Percentiles rank a stretch among this genome's conserved stretches.
Evolutionary conservation across 768 basidiomycete species (phyloP).

Genomic region (Tricholoma matsutake): DNA sequence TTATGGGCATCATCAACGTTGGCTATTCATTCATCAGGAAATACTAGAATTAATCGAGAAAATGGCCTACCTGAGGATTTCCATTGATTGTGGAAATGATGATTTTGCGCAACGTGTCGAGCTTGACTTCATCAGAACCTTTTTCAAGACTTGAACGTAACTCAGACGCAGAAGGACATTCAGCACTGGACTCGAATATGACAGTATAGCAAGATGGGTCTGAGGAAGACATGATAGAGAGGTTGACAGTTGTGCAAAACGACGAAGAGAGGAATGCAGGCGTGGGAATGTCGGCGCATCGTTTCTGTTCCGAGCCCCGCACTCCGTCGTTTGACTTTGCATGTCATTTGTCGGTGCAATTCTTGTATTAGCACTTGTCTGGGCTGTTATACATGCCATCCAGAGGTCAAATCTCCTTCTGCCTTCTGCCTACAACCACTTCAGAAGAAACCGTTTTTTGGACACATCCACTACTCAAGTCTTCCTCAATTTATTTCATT

Average conservation of each 20-base stretch:
- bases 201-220: constrained; percentile 78
- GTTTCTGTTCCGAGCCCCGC: neutral
- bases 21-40: constrained; percentile 47
- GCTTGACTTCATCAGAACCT: constrained; percentile 94
- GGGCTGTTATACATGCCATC: constrained; percentile 23
- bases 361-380: constrained; percentile 21
- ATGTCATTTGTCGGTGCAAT: constrained; percentile 22
- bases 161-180: constrained; percentile 79
- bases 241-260: neutral
- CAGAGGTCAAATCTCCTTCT: constrained; percentile 9
- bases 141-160: constrained; percentile 85
- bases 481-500: constrained; percentile 27
- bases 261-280: neutral
- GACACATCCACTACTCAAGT: constrained; percentile 19
- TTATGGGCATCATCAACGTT: constrained; percentile 94
- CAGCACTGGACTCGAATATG: constrained; percentile 68
- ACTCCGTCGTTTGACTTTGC: neutral
- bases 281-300: neutral
- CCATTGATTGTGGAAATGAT: constrained; percentile 94
- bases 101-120: constrained; percentile 94
- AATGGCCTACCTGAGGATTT: constrained; percentile 71
- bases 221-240: constrained; percentile 31
- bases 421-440: constrained; percentile 3
- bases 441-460: constrained; percentile 12
- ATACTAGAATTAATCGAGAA: neutral